Percentiles rank a stretch among this genome's conserved stretches.
Evolutionary conservation across 768 basidiomycete genomes (phyloP).

Genomic region (Psilocybe azurescens): DNA sequence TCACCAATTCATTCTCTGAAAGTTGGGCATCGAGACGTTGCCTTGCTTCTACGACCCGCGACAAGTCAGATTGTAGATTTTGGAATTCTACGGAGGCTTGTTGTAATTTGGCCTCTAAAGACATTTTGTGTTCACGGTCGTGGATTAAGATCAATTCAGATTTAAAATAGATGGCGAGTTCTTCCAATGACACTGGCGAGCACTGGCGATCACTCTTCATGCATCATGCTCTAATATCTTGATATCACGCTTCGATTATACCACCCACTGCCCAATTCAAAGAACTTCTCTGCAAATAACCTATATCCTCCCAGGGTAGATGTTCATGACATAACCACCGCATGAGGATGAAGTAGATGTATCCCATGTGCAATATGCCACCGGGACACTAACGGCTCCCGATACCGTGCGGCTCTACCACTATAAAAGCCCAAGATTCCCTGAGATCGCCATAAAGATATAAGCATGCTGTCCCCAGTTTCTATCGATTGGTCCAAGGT

Average conservation of each 20-base stretch:
- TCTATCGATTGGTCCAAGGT: slow-evolving; percentile 62
- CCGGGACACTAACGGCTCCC: slow-evolving; percentile 12
- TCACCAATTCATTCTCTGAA: slow-evolving; percentile 90
- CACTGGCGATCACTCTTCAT: background rate
- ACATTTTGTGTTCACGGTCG: slow-evolving; percentile 42
- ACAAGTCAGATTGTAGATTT: slow-evolving; percentile 78
- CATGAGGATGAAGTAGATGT: background rate
- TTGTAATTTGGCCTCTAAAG: slow-evolving; percentile 67
- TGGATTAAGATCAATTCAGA: slow-evolving; percentile 17
- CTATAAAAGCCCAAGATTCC: slow-evolving; percentile 9
- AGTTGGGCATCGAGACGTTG: slow-evolving; percentile 90
- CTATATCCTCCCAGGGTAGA: slow-evolving; percentile 1
- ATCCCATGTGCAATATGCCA: slow-evolving; percentile 8
- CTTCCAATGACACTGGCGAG: too few relatives aligned
- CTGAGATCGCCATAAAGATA: background rate
- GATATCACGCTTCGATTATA: background rate
- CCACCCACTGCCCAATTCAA: background rate
- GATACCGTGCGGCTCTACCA: background rate
- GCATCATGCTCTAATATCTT: too few relatives aligned
- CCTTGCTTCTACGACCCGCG: slow-evolving; percentile 75
- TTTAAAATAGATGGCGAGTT: background rate
- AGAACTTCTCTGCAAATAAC: background rate
- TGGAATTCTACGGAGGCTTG: slow-evolving; percentile 76
- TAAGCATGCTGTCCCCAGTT: slow-evolving; percentile 38
- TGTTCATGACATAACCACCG: background rate